Evolutionary conservation across 306 rosid species (phyloP).

Genomic region (Cyamopsis tetragonoloba): DNA sequence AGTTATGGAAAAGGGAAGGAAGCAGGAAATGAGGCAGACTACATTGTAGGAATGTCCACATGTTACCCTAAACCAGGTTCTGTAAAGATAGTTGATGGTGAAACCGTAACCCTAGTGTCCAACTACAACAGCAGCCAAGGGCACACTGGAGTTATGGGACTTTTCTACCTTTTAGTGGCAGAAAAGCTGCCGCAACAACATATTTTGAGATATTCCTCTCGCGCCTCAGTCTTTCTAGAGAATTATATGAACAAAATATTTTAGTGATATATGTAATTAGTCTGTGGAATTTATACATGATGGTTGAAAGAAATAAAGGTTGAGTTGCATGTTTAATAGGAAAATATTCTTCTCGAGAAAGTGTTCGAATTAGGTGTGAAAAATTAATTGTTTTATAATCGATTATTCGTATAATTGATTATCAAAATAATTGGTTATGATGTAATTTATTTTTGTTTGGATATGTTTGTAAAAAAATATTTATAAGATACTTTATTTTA

Average conservation of each 20-base stretch:
- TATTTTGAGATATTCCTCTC: slow-evolving; percentile 8
- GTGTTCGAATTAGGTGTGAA: too few species aligned
- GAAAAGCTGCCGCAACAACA: slow-evolving; percentile 44
- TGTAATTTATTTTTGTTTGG: too few species aligned
- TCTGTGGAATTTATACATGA: too few species aligned
- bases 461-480: too few species aligned
- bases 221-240: slow-evolving; percentile 16
- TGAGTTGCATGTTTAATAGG: too few species aligned
- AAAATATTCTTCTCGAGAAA: too few species aligned
- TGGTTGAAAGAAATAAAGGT: too few species aligned
- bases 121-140: slow-evolving; percentile 29
- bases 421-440: too few species aligned
- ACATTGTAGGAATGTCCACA: slow-evolving; percentile 79
- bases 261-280: background rate
- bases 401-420: too few species aligned
- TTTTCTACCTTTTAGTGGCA: slow-evolving; percentile 63
- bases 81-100: slow-evolving; percentile 53
- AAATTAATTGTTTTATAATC: too few species aligned
- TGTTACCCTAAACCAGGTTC: slow-evolving; percentile 73
- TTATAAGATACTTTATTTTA: too few species aligned
- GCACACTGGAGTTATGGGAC: slow-evolving; percentile 79
- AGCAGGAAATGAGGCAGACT: slow-evolving; percentile 63
- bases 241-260: background rate
- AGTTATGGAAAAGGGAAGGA: slow-evolving; percentile 66
- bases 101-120: slow-evolving; percentile 48